Evolutionary conservation across 2,329 filamentous ascomycete species (phyloP).

Genomic region (Pseudocercospora cruenta): DNA sequence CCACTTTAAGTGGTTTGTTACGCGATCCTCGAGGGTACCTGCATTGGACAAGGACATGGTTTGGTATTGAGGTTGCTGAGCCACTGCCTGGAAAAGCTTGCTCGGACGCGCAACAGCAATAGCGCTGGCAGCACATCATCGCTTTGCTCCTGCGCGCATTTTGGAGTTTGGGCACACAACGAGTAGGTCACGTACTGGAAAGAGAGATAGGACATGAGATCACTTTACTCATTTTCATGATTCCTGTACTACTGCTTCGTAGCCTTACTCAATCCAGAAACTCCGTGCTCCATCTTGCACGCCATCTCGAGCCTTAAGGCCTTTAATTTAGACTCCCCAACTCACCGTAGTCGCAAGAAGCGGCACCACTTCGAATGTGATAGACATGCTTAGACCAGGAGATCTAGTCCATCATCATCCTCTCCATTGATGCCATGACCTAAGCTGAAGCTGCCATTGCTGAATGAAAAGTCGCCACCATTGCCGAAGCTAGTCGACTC

Average conservation of each 20-base stretch:
- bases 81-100: neutral
- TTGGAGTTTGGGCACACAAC: neutral
- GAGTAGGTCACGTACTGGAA: neutral
- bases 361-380: neutral
- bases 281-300: neutral
- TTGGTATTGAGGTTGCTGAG: neutral
- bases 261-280: neutral
- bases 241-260: neutral
- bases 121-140: neutral
- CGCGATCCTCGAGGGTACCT: constrained; percentile 4
- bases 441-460: neutral
- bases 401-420: constrained; percentile 1
- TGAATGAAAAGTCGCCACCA: constrained; percentile 4
- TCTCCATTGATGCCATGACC: neutral
- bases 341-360: neutral
- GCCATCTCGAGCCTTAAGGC: neutral
- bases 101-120: neutral
- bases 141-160: neutral
- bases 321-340: neutral
- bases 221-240: neutral
- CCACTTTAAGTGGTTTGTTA: neutral
- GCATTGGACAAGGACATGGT: constrained; percentile 3
- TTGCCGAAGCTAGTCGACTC: neutral
- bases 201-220: neutral
- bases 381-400: neutral